phyloP scores from a whole-genome alignment of 768 basidiomycete genomes.

The Coprinopsis cinerea region DNA sequence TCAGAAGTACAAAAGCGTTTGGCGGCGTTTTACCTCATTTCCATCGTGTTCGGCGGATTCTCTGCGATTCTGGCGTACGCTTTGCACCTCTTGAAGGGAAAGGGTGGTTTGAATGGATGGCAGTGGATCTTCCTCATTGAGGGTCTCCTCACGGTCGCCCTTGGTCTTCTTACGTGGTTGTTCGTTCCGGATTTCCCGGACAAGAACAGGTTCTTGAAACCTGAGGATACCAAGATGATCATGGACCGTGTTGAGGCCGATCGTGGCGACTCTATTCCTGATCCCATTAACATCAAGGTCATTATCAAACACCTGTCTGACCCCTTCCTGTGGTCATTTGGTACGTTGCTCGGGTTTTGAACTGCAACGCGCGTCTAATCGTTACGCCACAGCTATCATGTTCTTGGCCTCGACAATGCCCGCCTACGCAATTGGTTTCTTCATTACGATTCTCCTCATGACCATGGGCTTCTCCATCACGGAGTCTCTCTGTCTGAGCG shows the following conservation, averaged over 20 bases:
- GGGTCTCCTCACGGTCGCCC: conserved; percentile 25
- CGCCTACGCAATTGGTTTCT: conserved; percentile 31
- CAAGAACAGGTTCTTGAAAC: conserved; percentile 28
- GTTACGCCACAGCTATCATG: conserved; percentile 24
- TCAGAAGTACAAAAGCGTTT: conserved; percentile 38
- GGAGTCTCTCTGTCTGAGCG: conserved; percentile 26
- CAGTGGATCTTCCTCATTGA: conserved; percentile 33
- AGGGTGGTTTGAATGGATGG: conserved; percentile 28
- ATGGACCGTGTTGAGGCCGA: conserved; percentile 31
- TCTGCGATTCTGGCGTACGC: conserved; percentile 25
- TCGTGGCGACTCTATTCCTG: conserved; percentile 31
- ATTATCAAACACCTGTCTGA: conserved; percentile 31
- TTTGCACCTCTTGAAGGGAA: conserved; percentile 22
- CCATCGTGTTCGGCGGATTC: conserved; percentile 26
- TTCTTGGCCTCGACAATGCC: conserved; percentile 32
- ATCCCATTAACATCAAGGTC: conserved; percentile 25
- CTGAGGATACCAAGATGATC: conserved; percentile 30
- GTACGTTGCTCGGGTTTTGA: conserved; percentile 15
- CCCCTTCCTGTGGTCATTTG: conserved; percentile 32
- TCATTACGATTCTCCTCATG: conserved; percentile 30
- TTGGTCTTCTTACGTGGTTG: conserved; percentile 25
- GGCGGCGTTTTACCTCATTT: conserved; percentile 26
- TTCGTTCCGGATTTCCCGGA: conserved; percentile 32
- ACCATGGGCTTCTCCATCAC: conserved; percentile 27
- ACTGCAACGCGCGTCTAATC: background rate